Conservation (phyloP, 352 stramenopile species). For the Phytophthora pinifolia region DNA sequence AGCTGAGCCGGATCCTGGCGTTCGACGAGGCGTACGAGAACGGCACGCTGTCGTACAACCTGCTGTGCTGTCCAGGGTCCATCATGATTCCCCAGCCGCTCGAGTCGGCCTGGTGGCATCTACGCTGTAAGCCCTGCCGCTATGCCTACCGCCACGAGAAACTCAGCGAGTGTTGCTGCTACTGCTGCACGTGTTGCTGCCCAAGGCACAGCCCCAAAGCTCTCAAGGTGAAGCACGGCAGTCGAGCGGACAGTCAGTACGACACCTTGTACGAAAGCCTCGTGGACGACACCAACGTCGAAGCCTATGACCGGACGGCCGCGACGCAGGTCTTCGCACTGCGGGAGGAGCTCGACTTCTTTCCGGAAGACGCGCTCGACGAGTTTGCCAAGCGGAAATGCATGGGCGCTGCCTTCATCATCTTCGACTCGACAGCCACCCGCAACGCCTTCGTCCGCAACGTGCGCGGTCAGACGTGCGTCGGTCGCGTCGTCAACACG, state of each 20-base stretch:
- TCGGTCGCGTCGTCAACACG: constrained; percentile 42
- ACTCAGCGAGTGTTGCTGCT: constrained; percentile 38
- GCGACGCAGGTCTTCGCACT: constrained; percentile 35
- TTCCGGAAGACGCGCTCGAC: constrained; percentile 61
- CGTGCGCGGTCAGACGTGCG: constrained; percentile 42
- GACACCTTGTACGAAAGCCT: constrained; percentile 34
- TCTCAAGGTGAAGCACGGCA: constrained; percentile 17
- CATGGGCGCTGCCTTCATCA: constrained; percentile 68
- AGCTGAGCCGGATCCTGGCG: constrained; percentile 55
- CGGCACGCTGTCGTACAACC: constrained; percentile 57
- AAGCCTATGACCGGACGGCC: constrained; percentile 22
- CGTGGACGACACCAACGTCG: constrained; percentile 21
- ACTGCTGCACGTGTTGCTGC: constrained; percentile 48
- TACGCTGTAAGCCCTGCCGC: constrained; percentile 59
- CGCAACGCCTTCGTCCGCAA: constrained; percentile 63
- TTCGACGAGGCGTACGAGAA: constrained; percentile 58
- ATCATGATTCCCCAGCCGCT: constrained; percentile 45
- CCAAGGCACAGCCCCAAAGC: constrained; percentile 27
- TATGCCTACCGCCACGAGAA: constrained; percentile 49
- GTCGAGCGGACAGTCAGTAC: constrained; percentile 21
- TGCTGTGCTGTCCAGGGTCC: constrained; percentile 69
- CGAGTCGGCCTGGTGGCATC: constrained; percentile 44
- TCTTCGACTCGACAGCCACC: constrained; percentile 62
- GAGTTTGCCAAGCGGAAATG: constrained; percentile 61
- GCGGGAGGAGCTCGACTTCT: constrained; percentile 71